phyloP scores from a whole-genome alignment of 768 basidiomycete genomes.

The Neoboletus brunneissimus region DNA sequence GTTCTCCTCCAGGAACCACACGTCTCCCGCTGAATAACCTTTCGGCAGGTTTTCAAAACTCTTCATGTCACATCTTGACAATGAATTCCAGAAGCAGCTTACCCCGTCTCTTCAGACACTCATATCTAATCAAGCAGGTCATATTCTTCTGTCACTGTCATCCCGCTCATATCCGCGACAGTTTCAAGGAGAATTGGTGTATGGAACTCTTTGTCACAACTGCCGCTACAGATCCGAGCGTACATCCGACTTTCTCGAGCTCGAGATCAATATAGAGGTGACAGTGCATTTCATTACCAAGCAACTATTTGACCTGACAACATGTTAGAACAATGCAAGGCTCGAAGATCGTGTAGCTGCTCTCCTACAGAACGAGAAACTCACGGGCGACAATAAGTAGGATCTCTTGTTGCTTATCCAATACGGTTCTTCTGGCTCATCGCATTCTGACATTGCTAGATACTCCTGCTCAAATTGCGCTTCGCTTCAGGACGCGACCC shows the following conservation, averaged over 20 bases:
- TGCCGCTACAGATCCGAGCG: slow-evolving; percentile 72
- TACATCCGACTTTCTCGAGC: slow-evolving; percentile 73
- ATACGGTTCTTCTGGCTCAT: not conserved
- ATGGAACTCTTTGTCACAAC: slow-evolving; percentile 71
- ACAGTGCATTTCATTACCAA: not conserved
- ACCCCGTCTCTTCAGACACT: slow-evolving; percentile 61
- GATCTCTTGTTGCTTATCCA: not conserved
- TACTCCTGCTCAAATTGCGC: slow-evolving; percentile 81
- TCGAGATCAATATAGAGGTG: slow-evolving; percentile 84
- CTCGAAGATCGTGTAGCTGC: slow-evolving; percentile 72
- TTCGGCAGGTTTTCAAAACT: slow-evolving; percentile 82
- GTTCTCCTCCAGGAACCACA: slow-evolving; percentile 19
- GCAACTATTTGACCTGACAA: not conserved
- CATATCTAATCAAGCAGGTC: slow-evolving; percentile 65
- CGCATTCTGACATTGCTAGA: slow-evolving; percentile 35
- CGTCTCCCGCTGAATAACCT: slow-evolving; percentile 4
- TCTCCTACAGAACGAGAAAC: slow-evolving; percentile 63
- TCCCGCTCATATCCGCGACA: slow-evolving; percentile 30
- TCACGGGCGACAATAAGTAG: slow-evolving; percentile 84
- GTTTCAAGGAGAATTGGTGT: slow-evolving; percentile 87
- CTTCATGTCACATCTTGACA: slow-evolving; percentile 86
- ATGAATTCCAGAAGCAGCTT: slow-evolving; percentile 82
- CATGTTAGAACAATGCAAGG: slow-evolving; percentile 57
- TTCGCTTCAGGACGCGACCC: slow-evolving; percentile 70
- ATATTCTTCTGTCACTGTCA: not conserved